A percentile compares a stretch with the other conserved stretches of the same genome.
Conservation (phyloP, 148 eudicot genomes). For the Drosera capensis region DNA sequence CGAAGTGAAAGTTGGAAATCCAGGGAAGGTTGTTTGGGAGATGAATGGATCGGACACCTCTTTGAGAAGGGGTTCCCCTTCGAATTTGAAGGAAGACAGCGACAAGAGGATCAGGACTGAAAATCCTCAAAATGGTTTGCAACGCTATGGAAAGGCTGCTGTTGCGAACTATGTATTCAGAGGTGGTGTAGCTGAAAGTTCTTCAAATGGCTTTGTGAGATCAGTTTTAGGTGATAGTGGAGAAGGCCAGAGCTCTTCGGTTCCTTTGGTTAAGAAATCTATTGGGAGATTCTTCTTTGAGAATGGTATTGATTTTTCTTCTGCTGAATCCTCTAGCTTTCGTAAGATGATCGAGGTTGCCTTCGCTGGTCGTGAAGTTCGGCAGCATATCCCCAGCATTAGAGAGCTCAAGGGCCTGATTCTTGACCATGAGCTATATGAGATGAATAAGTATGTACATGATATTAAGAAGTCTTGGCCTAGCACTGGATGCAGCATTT, state of each 20-base stretch:
- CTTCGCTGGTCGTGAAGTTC: conserved; percentile 5
- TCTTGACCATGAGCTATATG: conserved; percentile 33
- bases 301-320: conserved; percentile 27
- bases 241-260: conserved; percentile 10
- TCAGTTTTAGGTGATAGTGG: conserved; percentile 1
- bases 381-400: conserved; percentile 29
- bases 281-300: conserved; percentile 53
- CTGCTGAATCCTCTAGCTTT: conserved; percentile 31
- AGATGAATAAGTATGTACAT: conserved; percentile 27
- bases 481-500: conserved; percentile 53
- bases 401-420: conserved; percentile 42
- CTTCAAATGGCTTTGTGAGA: conserved; percentile 3
- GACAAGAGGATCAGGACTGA: conserved; percentile 3
- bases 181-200: background rate
- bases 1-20: conserved; percentile 11
- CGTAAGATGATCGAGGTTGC: conserved; percentile 21
- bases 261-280: conserved; percentile 12
- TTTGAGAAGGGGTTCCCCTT: conserved; percentile 16
- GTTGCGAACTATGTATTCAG: background rate
- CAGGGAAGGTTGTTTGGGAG: conserved; percentile 27
- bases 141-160: conserved; percentile 7
- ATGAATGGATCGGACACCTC: conserved; percentile 13
- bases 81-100: conserved; percentile 8
- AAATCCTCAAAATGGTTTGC: conserved; percentile 1
- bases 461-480: conserved; percentile 36